Conservation (phyloP, 371 early-diverging fungal species). For the Apophysomyces ossiformis region DNA sequence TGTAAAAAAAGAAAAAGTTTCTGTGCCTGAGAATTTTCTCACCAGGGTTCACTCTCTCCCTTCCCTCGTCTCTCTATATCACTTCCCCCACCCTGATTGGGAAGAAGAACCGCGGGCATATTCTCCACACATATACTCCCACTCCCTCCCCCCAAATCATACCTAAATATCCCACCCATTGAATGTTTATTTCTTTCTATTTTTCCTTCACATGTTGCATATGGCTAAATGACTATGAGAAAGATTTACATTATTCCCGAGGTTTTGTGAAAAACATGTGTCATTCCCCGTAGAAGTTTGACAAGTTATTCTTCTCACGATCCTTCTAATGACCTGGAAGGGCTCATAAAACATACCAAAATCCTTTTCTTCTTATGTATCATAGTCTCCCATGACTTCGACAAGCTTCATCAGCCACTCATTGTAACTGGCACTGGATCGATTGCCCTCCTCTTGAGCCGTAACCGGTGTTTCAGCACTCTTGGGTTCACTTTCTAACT, state of each 20-base stretch:
- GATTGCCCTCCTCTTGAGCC: constrained; percentile 18
- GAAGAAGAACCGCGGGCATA: background rate
- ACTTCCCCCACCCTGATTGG: background rate
- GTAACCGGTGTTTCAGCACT: constrained; percentile 13
- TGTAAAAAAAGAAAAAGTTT: background rate
- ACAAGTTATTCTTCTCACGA: constrained; percentile 67
- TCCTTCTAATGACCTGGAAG: background rate
- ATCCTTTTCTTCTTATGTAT: constrained; percentile 22
- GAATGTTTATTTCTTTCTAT: no score
- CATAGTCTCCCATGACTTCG: constrained; percentile 51
- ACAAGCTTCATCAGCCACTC: constrained; percentile 53
- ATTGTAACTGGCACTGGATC: constrained; percentile 34
- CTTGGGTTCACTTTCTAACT: constrained; percentile 26
- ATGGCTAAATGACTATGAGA: no score
- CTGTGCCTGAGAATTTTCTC: constrained; percentile 10
- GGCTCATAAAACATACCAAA: no score
- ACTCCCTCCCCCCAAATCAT: no score
- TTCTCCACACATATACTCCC: background rate
- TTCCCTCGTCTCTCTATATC: no score
- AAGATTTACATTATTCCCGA: background rate
- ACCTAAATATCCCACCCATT: no score
- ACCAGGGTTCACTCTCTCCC: background rate
- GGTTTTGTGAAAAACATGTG: constrained; percentile 54
- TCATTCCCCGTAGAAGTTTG: constrained; percentile 62
- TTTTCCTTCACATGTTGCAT: no score